Evolutionary conservation across 225 moss, liverwort and hornwort species (phyloP).

Genomic region (Polytrichum commune): DNA sequence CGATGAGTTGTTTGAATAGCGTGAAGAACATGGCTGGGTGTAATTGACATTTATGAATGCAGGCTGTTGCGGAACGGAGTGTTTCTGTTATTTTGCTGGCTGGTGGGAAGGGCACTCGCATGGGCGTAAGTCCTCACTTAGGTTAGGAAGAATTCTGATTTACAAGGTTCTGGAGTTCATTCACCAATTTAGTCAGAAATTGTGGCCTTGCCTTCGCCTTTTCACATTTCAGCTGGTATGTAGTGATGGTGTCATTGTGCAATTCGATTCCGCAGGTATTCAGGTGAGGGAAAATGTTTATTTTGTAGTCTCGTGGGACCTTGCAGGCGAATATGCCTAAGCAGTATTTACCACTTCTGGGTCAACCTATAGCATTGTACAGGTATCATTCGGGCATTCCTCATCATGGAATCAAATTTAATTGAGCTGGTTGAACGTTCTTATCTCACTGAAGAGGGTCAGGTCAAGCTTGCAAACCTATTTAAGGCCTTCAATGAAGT

Average conservation of each 20-base stretch:
- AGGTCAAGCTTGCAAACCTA: background rate
- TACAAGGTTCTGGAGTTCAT: no score
- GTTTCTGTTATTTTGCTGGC: conserved; percentile 82
- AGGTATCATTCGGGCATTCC: conserved; percentile 37
- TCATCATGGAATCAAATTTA: background rate
- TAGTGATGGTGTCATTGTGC: no score
- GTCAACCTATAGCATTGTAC: conserved; percentile 79
- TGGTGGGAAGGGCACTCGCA: conserved; percentile 88
- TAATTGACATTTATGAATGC: conserved; percentile 14
- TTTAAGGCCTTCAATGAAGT: no score
- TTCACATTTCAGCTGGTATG: no score
- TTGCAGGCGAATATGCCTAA: conserved; percentile 92
- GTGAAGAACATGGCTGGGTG: background rate
- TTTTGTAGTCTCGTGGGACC: no score
- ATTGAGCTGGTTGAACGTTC: background rate
- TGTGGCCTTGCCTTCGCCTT: no score
- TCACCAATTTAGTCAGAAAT: no score
- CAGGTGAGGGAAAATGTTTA: no score
- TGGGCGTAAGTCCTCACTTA: conserved; percentile 61
- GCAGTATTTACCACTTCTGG: conserved; percentile 85
- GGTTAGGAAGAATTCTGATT: no score
- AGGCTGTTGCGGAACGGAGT: conserved; percentile 43
- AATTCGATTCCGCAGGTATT: no score
- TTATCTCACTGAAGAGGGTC: background rate
- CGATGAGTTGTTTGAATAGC: no score